Conservation (phyloP, 345 rosid species). For the Cardamine resedifolia region DNA sequence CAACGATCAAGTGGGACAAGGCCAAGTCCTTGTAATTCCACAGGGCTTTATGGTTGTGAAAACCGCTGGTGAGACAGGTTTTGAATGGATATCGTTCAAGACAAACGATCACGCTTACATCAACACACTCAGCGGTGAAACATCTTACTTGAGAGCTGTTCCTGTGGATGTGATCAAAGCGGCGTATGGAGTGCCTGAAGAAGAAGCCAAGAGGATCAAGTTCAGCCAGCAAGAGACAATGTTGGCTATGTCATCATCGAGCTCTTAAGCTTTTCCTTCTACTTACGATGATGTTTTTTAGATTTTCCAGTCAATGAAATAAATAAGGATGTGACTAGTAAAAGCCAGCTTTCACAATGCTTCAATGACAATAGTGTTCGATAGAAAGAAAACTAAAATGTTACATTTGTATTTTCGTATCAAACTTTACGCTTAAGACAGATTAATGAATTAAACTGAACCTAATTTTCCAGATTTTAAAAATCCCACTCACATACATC, state of each 20-base stretch:
- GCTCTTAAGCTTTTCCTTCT: slow-evolving; percentile 11
- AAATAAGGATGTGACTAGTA: not conserved
- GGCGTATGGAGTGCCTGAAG: slow-evolving; percentile 45
- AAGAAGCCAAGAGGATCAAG: slow-evolving; percentile 65
- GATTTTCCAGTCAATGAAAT: slow-evolving; percentile 22
- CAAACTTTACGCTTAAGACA: no score
- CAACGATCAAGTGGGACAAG: slow-evolving; percentile 49
- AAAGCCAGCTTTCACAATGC: not conserved
- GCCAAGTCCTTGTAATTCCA: slow-evolving; percentile 63
- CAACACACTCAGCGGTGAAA: slow-evolving; percentile 51
- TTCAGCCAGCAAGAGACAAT: slow-evolving; percentile 43
- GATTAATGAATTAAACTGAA: not conserved
- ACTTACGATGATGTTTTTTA: slow-evolving; percentile 1
- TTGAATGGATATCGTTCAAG: slow-evolving; percentile 68
- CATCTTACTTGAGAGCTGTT: slow-evolving; percentile 52
- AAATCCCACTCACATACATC: not conserved
- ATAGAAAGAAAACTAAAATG: not conserved
- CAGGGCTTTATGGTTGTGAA: slow-evolving; percentile 61
- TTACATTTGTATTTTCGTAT: not conserved
- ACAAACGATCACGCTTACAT: slow-evolving; percentile 56
- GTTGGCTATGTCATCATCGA: slow-evolving; percentile 10
- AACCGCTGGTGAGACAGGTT: slow-evolving; percentile 48
- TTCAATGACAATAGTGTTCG: not conserved
- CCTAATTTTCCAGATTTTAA: not conserved
- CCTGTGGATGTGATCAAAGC: slow-evolving; percentile 58